phyloP scores from a whole-genome alignment of 2,329 filamentous ascomycete genomes.

The Pseudogymnoascus sp. region DNA sequence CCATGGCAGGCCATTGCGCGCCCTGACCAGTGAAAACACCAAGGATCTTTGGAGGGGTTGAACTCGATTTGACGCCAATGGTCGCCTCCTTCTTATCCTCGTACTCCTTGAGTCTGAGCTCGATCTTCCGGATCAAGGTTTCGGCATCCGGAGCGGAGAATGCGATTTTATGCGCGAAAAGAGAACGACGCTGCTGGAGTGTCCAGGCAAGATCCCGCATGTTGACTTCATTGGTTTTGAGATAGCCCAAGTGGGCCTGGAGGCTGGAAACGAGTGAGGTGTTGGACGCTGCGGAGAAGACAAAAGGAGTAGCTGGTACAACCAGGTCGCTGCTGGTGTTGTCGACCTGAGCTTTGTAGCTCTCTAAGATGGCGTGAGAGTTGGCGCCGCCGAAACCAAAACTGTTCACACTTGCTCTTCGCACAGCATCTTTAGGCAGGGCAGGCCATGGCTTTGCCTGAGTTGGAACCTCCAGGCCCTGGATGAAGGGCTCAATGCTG shows the following conservation, averaged over 20 bases:
- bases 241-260: background rate
- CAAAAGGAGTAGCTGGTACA: constrained; percentile 11
- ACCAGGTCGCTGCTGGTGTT: constrained; percentile 30
- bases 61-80: background rate
- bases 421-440: constrained; percentile 17
- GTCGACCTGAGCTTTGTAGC: constrained; percentile 31
- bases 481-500: constrained; percentile 19
- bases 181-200: background rate
- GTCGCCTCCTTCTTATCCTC: background rate
- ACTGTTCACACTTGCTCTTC: constrained; percentile 17
- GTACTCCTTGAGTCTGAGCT: constrained; percentile 2
- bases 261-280: constrained; percentile 9
- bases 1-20: constrained; percentile 21
- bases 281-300: constrained; percentile 17
- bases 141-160: constrained; percentile 12
- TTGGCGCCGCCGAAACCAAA: constrained; percentile 42
- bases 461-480: background rate
- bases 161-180: background rate
- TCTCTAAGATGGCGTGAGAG: constrained; percentile 32
- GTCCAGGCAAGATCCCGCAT: background rate
- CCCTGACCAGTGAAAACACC: constrained; percentile 22
- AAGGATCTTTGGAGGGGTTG: constrained; percentile 12
- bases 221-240: background rate
- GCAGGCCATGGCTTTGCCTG: constrained; percentile 17
- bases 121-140: constrained; percentile 12